These are phyloP conservation scores for Phytophthora tubulina DNA, from an alignment of 352 stramenopile species.

Conservation along the genomic window DNA sequence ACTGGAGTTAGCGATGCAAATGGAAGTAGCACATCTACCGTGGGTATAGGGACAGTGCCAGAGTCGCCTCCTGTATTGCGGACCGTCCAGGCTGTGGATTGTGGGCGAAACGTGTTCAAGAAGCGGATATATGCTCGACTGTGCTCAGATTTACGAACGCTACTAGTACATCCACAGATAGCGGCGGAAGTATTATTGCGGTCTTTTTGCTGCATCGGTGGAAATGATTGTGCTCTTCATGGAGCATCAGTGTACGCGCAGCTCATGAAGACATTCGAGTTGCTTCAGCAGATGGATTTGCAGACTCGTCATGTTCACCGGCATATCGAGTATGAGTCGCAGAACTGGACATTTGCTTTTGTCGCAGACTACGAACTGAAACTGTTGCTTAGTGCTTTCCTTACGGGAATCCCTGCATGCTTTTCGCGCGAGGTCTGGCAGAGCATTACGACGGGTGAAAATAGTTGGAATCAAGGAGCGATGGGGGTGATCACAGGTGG, in stretches of 20 bases:
- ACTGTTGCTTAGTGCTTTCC: conserved; percentile 73
- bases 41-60: conserved; percentile 27
- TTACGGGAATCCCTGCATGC: conserved; percentile 65
- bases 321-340: conserved; percentile 87
- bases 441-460: conserved; percentile 28
- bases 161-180: conserved; percentile 76
- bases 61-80: conserved; percentile 43
- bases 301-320: conserved; percentile 70
- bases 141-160: conserved; percentile 82
- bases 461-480: conserved; percentile 34
- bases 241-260: conserved; percentile 60
- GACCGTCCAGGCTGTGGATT: conserved; percentile 69
- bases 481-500: conserved; percentile 29
- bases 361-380: conserved; percentile 88
- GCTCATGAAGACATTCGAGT: conserved; percentile 67
- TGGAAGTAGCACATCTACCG: conserved; percentile 38
- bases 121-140: conserved; percentile 81
- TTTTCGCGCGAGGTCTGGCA: conserved; percentile 52
- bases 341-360: conserved; percentile 88
- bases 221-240: conserved; percentile 38
- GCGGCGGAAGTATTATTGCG: conserved; percentile 65
- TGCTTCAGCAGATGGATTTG: conserved; percentile 86
- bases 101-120: conserved; percentile 76
- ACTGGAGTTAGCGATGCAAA: conserved; percentile 5
- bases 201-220: conserved; percentile 58